phyloP scores from a whole-genome alignment of 148 eudicot genomes.

The Tetragonia tetragonoides region DNA sequence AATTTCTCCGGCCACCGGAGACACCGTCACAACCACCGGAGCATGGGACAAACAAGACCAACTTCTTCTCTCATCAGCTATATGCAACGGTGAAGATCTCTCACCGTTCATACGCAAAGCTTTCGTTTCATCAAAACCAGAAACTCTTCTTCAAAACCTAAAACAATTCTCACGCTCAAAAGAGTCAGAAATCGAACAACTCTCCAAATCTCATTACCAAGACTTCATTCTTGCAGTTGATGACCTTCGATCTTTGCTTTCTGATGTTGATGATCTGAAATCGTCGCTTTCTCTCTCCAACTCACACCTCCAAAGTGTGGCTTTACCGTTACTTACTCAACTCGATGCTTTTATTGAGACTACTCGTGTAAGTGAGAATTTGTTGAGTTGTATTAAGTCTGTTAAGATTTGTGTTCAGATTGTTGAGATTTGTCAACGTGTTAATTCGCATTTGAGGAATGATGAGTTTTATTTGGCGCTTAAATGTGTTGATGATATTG shows the following conservation, averaged over 20 bases:
- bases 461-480: slow-evolving; percentile 70
- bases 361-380: slow-evolving; percentile 41
- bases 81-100: slow-evolving; percentile 84
- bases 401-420: slow-evolving; percentile 38
- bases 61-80: slow-evolving; percentile 80
- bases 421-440: slow-evolving; percentile 58
- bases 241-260: slow-evolving; percentile 85
- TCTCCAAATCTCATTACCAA: slow-evolving; percentile 85
- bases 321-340: slow-evolving; percentile 51
- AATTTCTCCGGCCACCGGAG: slow-evolving; percentile 33
- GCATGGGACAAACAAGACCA: slow-evolving; percentile 61
- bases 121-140: slow-evolving; percentile 78
- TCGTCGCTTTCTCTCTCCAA: slow-evolving; percentile 65
- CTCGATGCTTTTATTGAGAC: slow-evolving; percentile 68
- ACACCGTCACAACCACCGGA: slow-evolving; percentile 29
- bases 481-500: slow-evolving; percentile 59
- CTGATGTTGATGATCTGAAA: slow-evolving; percentile 84
- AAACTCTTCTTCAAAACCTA: slow-evolving; percentile 62
- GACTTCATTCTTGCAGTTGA: slow-evolving; percentile 96
- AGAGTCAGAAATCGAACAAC: slow-evolving; percentile 79
- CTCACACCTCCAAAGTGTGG: slow-evolving; percentile 61
- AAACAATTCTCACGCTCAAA: slow-evolving; percentile 67
- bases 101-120: slow-evolving; percentile 79
- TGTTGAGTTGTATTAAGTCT: slow-evolving; percentile 44
- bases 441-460: slow-evolving; percentile 48